Evolutionary conservation across 176 grass and related monocot species (phyloP).

Genomic region (Lolium rigidum): DNA sequence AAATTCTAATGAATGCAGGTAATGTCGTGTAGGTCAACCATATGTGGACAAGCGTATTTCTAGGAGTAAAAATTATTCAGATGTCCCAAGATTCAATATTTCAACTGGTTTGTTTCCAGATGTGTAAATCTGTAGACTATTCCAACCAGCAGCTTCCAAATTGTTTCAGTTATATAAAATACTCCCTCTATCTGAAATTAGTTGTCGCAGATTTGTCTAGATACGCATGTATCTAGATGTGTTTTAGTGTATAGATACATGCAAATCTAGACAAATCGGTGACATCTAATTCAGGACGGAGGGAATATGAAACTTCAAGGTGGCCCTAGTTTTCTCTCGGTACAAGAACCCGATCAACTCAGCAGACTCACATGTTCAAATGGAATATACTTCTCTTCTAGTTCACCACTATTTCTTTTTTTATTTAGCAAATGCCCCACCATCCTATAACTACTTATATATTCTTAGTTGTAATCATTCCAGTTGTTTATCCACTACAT

Average conservation of each 20-base stretch:
- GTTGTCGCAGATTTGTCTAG: too few relatives aligned
- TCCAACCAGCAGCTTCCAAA: conserved; percentile 9
- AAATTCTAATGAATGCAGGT: conserved; percentile 7
- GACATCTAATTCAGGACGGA: too few relatives aligned
- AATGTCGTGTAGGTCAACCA: conserved; percentile 24
- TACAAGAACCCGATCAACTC: not conserved
- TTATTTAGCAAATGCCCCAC: conserved; percentile 12
- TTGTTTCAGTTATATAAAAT: conserved; percentile 33
- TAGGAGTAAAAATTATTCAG: conserved; percentile 9
- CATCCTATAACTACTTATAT: not conserved
- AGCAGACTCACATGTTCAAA: not conserved
- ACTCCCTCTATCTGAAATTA: too few relatives aligned
- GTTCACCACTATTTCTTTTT: not conserved
- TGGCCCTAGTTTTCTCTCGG: not conserved
- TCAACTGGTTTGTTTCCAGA: conserved; percentile 26
- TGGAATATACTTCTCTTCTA: not conserved
- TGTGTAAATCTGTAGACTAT: not conserved
- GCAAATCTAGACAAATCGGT: too few relatives aligned
- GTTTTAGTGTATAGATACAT: too few relatives aligned
- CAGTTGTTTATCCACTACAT: conserved; percentile 9
- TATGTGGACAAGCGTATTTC: not conserved
- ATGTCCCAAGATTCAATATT: conserved; percentile 25
- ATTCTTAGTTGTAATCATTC: not conserved
- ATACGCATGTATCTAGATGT: too few relatives aligned
- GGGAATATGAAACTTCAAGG: not conserved